Evolutionary conservation across 495 filamentous ascomycete genomes (phyloP), one percentile per base, ranked within the genome.

Genomic region (Daldinia vernicosa): DNA sequence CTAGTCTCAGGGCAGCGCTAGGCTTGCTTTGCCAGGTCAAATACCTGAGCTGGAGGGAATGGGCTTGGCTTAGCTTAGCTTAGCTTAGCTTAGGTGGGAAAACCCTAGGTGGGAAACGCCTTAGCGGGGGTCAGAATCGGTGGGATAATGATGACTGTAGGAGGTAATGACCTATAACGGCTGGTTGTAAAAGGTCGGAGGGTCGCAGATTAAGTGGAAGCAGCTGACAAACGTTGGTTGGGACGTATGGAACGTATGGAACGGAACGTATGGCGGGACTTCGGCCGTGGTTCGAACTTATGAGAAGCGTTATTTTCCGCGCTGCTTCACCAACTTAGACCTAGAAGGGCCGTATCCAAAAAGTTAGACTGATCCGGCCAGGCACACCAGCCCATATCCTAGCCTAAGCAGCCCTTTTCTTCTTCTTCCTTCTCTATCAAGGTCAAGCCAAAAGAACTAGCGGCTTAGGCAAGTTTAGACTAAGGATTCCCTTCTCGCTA

Each of bases 291-390:
- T 35, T 22, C 7, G 14, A 56, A 12, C 53, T 15, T 12, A 14
- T 35, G 15, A 62, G 15, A 62, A 69, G 66, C 66, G 71, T 56
- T 72, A 72, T 72, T 72, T 72, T 67, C 50, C 63, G 58, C 17
- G 30, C 45, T 22, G 47, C n/a, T 54, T 69, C 70, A 32, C n/a
- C n/a, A 69, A 35, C 61, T 71, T 59, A 22, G 26, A 59, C 57
- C 22, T 51, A 39, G 50, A 51, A 43, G 12, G 51, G 35, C 22
- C 63, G 63, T 67, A 35, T 57, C 60, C 60, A 43, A 69, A 66
- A 73, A 45, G 35, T 53, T 66, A 70, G 53, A 70, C 43, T 63
- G 63, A 58, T 69, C 66, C 70, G 56, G 61, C 57, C n/a, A 67
- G 53, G 43, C 57, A 74, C 66, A 59, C 58, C 62, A 59, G 40